A percentile compares a stretch with the other conserved stretches of the same genome.
phyloP scores from a whole-genome alignment of 164 flowering plant species.

The Kalanchoe fedtschenkoi region DNA sequence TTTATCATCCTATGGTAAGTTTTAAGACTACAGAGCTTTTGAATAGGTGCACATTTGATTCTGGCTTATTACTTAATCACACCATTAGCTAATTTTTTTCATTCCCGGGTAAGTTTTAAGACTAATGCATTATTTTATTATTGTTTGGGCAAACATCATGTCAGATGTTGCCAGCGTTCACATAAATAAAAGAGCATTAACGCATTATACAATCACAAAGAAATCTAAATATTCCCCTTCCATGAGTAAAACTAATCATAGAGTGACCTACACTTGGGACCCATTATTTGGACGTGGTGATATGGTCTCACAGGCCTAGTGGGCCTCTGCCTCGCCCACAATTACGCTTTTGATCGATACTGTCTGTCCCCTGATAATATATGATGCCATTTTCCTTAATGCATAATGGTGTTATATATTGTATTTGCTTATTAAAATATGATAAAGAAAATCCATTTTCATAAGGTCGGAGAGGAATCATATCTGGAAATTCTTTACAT shows the following conservation, averaged over 20 bases:
- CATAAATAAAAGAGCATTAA: constrained; percentile 4
- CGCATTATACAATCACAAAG: neutral
- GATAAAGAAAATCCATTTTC: neutral
- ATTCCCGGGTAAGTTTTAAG: neutral
- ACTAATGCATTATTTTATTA: neutral
- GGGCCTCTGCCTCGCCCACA: neutral
- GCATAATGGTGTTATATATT: neutral
- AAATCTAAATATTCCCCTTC: neutral
- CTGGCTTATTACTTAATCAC: neutral
- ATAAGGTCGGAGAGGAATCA: neutral
- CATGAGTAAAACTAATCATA: constrained; percentile 4
- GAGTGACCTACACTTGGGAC: neutral
- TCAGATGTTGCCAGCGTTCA: constrained; percentile 1
- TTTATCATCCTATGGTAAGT: too few species aligned
- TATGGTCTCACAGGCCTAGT: neutral
- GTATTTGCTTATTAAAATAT: neutral
- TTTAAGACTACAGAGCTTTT: too few species aligned
- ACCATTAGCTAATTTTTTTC: neutral
- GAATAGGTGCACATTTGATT: neutral
- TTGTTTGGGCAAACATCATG: neutral
- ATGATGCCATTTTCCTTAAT: neutral
- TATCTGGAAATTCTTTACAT: neutral
- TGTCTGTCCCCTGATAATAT: neutral
- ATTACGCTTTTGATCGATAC: neutral
- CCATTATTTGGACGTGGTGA: neutral